Evolutionary conservation across 106 monocot species (phyloP), one percentile per base, ranked within the genome.

Genomic region (Ottelia alismoides): DNA sequence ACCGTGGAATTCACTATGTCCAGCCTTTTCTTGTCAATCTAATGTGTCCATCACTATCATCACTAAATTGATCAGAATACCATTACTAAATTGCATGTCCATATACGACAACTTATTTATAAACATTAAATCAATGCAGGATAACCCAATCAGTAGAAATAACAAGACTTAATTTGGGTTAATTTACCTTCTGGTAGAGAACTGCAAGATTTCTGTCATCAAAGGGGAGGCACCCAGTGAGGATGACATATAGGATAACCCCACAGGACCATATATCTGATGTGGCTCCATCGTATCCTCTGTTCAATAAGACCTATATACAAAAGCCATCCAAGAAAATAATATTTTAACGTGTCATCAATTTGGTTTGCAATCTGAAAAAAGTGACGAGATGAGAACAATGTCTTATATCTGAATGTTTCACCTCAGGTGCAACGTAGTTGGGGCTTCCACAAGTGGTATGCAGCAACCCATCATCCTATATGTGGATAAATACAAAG

Each of bases 241-340:
- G 96, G 52, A 90, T 72, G 5, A 85, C 72, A 68, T 85, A 90
- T 2, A 98, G 69, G 51, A 90, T 90, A 30, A 98, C 96, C 25
- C 94, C 96, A 32, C 96, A 98, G 25, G 96, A 98, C 89, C 96
- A 98, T 22, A 90, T 68, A 70, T 98, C 96, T 21, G 96, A 89
- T 56, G 64, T 61, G 14, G 79, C 76, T 47, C 96, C 96, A 67
- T 98, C 82, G 30, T 98, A 98, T 22, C 96, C 89, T 78, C 79
- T 68, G 62, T 98, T 98, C 11, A 67, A 51, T 56, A 98, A 66
- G 55, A 98, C 77, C 94, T 94, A 55, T 43, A 43, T 6, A 43
- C 6, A 43, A 7, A 7, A 6, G 16, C 6, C 16, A 7, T 43
- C 10, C 16, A 16, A 43, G 16, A 16, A 43, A 43, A 16, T 43